Evolutionary conservation across 768 basidiomycete genomes (phyloP).

Genomic region (Porphyrellus cyaneotinctus): DNA sequence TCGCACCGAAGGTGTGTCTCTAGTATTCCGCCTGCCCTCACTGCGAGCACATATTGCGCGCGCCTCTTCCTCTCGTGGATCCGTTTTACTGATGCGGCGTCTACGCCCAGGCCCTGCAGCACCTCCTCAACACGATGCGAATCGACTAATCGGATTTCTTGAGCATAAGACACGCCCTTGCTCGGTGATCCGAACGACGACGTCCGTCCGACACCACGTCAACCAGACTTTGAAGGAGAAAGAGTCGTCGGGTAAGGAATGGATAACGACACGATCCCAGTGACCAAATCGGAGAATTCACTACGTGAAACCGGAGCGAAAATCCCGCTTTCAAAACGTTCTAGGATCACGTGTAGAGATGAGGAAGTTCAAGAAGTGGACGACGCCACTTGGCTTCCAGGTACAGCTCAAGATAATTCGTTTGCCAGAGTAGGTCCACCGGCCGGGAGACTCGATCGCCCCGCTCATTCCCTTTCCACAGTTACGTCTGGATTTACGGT

Average conservation of each 20-base stretch:
- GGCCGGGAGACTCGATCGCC: too few species aligned
- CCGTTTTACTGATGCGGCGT: slow-evolving; percentile 16
- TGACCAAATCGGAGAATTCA: slow-evolving; percentile 71
- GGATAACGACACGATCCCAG: slow-evolving; percentile 51
- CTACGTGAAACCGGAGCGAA: slow-evolving; percentile 67
- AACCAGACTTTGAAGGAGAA: slow-evolving; percentile 45
- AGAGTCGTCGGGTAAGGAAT: slow-evolving; percentile 31
- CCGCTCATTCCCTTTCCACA: neutral
- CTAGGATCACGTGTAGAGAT: slow-evolving; percentile 60
- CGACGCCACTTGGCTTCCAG: too few species aligned
- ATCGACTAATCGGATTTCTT: slow-evolving; percentile 52
- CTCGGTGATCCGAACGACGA: slow-evolving; percentile 47
- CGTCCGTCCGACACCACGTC: slow-evolving; percentile 52
- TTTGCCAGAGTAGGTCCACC: too few species aligned
- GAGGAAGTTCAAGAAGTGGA: slow-evolving; percentile 52
- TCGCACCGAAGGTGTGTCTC: slow-evolving; percentile 25
- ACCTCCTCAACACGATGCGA: slow-evolving; percentile 67
- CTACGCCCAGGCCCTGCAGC: slow-evolving; percentile 58
- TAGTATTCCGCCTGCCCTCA: slow-evolving; percentile 37
- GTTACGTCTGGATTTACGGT: too few species aligned
- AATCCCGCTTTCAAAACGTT: slow-evolving; percentile 48
- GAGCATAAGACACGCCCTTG: slow-evolving; percentile 30
- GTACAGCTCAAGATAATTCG: too few species aligned
- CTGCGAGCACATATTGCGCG: slow-evolving; percentile 39
- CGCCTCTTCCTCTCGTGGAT: slow-evolving; percentile 43